Conservation (phyloP, 2,329 filamentous ascomycete species). For the Epichloe baconii region DNA sequence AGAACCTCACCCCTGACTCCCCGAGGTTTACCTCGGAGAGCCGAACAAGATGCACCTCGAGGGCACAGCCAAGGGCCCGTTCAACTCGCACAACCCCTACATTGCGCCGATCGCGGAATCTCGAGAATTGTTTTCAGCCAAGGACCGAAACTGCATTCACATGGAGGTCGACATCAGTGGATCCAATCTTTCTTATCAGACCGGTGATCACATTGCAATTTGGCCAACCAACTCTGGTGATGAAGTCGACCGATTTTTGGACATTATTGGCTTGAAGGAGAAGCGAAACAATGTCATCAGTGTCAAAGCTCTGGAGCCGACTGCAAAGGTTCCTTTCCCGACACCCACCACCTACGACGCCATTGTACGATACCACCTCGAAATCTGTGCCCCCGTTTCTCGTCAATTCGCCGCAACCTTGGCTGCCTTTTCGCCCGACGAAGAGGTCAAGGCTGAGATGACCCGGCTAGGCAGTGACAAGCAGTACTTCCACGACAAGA, state of each 20-base stretch:
- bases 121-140: conserved; percentile 77
- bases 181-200: conserved; percentile 86
- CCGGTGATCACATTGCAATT: conserved; percentile 90
- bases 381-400: conserved; percentile 88
- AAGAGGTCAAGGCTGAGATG: conserved; percentile 77
- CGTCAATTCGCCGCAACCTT: conserved; percentile 86
- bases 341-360: conserved; percentile 94
- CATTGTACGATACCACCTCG: conserved; percentile 87
- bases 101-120: conserved; percentile 89
- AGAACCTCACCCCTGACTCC: conserved; percentile 60
- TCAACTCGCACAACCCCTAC: conserved; percentile 93
- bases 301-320: conserved; percentile 85
- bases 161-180: conserved; percentile 86
- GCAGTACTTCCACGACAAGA: conserved; percentile 85
- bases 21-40: conserved; percentile 86
- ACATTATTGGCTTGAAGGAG: conserved; percentile 58
- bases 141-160: conserved; percentile 89
- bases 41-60: conserved; percentile 94
- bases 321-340: conserved; percentile 94
- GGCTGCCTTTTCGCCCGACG: conserved; percentile 78
- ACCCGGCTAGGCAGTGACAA: conserved; percentile 81
- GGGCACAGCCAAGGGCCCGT: conserved; percentile 70
- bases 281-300: conserved; percentile 75
- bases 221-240: conserved; percentile 94
- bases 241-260: conserved; percentile 83